Evolutionary conservation across 2,329 filamentous ascomycete species (phyloP).

Genomic region (Fonsecaea multimorphosa): DNA sequence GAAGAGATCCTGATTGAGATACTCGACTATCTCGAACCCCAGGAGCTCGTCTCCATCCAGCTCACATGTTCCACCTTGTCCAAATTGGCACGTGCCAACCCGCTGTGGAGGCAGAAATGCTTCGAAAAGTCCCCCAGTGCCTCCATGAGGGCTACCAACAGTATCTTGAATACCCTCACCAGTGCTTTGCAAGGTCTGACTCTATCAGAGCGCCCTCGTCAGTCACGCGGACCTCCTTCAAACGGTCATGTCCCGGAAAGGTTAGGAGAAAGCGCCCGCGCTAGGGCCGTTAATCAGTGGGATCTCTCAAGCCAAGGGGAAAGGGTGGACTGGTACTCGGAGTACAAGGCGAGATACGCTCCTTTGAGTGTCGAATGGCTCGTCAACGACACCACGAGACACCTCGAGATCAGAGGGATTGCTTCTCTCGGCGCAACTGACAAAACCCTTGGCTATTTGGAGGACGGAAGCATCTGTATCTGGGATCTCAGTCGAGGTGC

Average conservation of each 20-base stretch:
- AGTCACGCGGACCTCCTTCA: not conserved
- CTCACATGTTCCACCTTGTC: constrained; percentile 71
- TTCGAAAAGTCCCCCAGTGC: constrained; percentile 74
- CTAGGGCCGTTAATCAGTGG: constrained; percentile 76
- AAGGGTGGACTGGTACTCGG: constrained; percentile 80
- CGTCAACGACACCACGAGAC: constrained; percentile 60
- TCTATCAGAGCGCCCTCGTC: constrained; percentile 25
- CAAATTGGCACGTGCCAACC: constrained; percentile 72
- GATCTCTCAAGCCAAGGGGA: constrained; percentile 77
- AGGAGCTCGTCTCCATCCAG: constrained; percentile 71
- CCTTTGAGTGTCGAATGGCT: constrained; percentile 76
- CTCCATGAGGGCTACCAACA: constrained; percentile 37
- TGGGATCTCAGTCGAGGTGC: constrained; percentile 72
- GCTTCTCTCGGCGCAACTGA: constrained; percentile 48
- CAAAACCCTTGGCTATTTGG: constrained; percentile 65
- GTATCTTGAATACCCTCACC: constrained; percentile 38
- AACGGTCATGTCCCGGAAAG: constrained; percentile 35
- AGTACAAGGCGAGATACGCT: constrained; percentile 83
- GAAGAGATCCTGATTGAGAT: constrained; percentile 70
- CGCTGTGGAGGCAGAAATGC: constrained; percentile 76
- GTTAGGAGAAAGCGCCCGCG: constrained; percentile 49
- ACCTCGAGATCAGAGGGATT: constrained; percentile 42
- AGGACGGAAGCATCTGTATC: constrained; percentile 84
- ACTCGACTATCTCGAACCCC: constrained; percentile 54
- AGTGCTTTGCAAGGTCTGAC: constrained; percentile 42